Conservation (phyloP, 2,329 filamentous ascomycete species). For the Aciculosporium take region DNA sequence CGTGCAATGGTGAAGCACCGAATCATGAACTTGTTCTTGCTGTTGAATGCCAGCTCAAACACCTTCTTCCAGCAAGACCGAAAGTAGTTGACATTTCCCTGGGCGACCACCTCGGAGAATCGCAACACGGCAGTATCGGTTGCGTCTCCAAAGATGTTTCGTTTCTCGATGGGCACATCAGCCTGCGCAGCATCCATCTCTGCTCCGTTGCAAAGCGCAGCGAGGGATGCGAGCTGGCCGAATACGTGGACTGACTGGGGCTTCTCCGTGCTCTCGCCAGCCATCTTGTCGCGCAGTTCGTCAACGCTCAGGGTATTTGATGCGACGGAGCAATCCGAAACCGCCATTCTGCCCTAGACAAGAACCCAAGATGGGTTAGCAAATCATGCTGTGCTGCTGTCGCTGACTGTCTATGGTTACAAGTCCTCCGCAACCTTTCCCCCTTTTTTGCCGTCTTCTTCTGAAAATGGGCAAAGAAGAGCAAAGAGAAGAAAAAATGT, state of each 20-base stretch:
- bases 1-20: conserved; percentile 37
- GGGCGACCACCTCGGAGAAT: conserved; percentile 47
- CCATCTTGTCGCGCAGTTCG: conserved; percentile 30
- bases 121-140: conserved; percentile 63
- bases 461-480: no score
- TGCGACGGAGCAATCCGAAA: conserved; percentile 53
- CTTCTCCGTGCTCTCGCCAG: conserved; percentile 18
- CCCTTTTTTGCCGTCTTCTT: background rate
- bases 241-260: conserved; percentile 21
- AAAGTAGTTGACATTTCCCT: conserved; percentile 41
- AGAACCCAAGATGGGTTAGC: background rate
- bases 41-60: conserved; percentile 63
- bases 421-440: no score
- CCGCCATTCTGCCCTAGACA: conserved; percentile 56
- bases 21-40: conserved; percentile 75
- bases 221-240: conserved; percentile 44
- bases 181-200: conserved; percentile 56
- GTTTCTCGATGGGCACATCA: conserved; percentile 41
- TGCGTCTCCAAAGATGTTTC: conserved; percentile 58
- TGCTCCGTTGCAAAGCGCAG: conserved; percentile 59
- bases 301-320: conserved; percentile 32
- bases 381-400: no score
- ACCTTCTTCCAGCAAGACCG: conserved; percentile 49
- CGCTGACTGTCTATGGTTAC: no score
- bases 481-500: no score